phyloP scores from a whole-genome alignment of 768 basidiomycete genomes.

The Gymnopilus junonius region DNA sequence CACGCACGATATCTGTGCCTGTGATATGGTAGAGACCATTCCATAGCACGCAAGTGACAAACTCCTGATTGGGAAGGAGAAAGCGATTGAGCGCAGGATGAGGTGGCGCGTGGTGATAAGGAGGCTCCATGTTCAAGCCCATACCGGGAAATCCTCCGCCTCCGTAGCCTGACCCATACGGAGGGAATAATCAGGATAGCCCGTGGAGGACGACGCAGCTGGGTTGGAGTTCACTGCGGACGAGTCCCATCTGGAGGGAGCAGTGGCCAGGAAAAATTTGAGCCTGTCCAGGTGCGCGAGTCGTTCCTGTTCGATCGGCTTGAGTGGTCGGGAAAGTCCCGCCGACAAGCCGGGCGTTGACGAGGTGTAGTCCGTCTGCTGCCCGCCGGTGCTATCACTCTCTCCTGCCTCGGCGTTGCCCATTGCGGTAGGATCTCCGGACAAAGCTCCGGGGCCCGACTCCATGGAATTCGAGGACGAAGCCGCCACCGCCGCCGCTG shows the following conservation, averaged over 20 bases:
- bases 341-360: slow-evolving; percentile 35
- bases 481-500: slow-evolving; percentile 8
- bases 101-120: slow-evolving; percentile 50
- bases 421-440: slow-evolving; percentile 5
- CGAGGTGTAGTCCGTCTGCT: slow-evolving; percentile 16
- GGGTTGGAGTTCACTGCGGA: slow-evolving; percentile 33
- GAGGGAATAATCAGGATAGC: slow-evolving; percentile 7
- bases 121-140: slow-evolving; percentile 24
- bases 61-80: slow-evolving; percentile 84
- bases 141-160: slow-evolving; percentile 17
- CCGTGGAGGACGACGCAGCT: slow-evolving; percentile 23
- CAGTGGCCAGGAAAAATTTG: slow-evolving; percentile 89
- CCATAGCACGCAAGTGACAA: slow-evolving; percentile 93
- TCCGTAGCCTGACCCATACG: slow-evolving; percentile 6
- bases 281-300: slow-evolving; percentile 80
- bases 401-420: slow-evolving; percentile 5
- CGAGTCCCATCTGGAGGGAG: slow-evolving; percentile 74
- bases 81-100: slow-evolving; percentile 88
- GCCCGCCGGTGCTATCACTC: slow-evolving; percentile 12
- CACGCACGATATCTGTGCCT: slow-evolving; percentile 95
- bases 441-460: slow-evolving; percentile 10
- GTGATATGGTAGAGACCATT: slow-evolving; percentile 92
- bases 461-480: slow-evolving; percentile 2
- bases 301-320: slow-evolving; percentile 65
- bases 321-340: slow-evolving; percentile 62